phyloP scores from a whole-genome alignment of 352 stramenopile genomes.

The Pythium insidiosum region DNA sequence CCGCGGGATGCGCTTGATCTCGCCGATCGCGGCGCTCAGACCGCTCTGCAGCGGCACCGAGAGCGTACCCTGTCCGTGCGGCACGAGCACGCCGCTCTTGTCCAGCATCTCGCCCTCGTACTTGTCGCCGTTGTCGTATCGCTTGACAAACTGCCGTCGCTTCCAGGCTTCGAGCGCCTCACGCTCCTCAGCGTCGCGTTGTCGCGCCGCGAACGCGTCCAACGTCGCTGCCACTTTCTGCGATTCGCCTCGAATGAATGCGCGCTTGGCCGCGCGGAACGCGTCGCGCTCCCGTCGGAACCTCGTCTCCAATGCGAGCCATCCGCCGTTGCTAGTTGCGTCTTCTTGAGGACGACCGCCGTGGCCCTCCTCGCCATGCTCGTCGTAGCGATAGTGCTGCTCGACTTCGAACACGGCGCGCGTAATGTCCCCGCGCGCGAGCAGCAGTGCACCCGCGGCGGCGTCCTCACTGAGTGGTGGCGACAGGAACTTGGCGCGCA shows the following conservation, averaged over 20 bases:
- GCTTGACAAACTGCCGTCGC: slow-evolving; percentile 43
- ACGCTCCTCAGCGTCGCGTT: slow-evolving; percentile 23
- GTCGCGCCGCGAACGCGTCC: slow-evolving; percentile 18
- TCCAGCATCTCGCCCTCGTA: slow-evolving; percentile 54
- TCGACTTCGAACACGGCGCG: slow-evolving; percentile 36
- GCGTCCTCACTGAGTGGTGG: slow-evolving; percentile 21
- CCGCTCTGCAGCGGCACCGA: slow-evolving; percentile 35
- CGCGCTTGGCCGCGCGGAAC: slow-evolving; percentile 36
- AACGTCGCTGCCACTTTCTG: slow-evolving; percentile 27
- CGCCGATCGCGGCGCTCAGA: slow-evolving; percentile 12
- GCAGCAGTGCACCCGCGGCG: slow-evolving; percentile 43
- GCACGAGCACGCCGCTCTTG: slow-evolving; percentile 28
- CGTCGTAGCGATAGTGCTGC: slow-evolving; percentile 19
- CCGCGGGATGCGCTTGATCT: slow-evolving; percentile 35
- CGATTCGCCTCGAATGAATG: slow-evolving; percentile 31
- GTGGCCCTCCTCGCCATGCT: slow-evolving; percentile 1
- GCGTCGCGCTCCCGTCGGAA: slow-evolving; percentile 37
- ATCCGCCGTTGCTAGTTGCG: slow-evolving; percentile 2
- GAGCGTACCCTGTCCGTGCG: slow-evolving; percentile 49
- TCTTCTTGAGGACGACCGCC: slow-evolving; percentile 2
- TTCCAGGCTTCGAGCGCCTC: slow-evolving; percentile 27
- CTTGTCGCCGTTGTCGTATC: slow-evolving; percentile 57
- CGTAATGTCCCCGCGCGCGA: slow-evolving; percentile 29
- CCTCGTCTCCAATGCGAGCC: slow-evolving; percentile 22
- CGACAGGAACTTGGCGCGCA: slow-evolving; percentile 22